Evolutionary conservation across 2,329 filamentous ascomycete species (phyloP).

Genomic region (Gnomoniopsis sp.): DNA sequence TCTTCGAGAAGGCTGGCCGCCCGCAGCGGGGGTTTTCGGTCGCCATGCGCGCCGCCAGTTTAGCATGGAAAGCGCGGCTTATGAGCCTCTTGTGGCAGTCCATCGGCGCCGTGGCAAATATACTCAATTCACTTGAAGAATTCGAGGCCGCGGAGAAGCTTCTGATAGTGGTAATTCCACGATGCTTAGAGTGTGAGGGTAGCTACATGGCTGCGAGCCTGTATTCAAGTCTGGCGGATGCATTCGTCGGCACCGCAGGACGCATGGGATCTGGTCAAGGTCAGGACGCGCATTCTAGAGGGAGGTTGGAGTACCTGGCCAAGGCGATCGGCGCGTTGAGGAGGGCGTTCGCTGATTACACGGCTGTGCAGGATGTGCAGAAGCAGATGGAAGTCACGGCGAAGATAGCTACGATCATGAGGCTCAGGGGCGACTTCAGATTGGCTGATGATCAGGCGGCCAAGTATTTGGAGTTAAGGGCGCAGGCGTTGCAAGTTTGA

Average conservation of each 20-base stretch:
- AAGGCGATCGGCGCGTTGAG: constrained; percentile 60
- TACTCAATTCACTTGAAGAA: constrained; percentile 68
- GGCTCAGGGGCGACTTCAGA: constrained; percentile 61
- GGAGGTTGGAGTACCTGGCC: constrained; percentile 54
- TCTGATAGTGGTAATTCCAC: constrained; percentile 67
- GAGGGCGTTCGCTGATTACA: constrained; percentile 61
- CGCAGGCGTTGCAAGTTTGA: constrained; percentile 27
- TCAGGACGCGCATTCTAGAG: constrained; percentile 30
- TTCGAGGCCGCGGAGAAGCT: constrained; percentile 65
- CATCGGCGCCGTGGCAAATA: constrained; percentile 61
- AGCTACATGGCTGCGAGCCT: constrained; percentile 59
- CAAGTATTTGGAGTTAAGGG: constrained; percentile 58
- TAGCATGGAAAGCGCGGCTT: constrained; percentile 67
- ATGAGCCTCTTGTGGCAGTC: constrained; percentile 71
- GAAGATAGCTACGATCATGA: constrained; percentile 77
- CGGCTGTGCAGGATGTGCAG: constrained; percentile 62
- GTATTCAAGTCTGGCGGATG: constrained; percentile 71
- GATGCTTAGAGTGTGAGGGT: constrained; percentile 70
- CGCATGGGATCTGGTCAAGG: constrained; percentile 25
- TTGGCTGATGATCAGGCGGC: constrained; percentile 65
- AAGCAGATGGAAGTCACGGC: constrained; percentile 76
- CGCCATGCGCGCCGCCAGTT: constrained; percentile 69
- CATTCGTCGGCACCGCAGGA: constrained; percentile 74
- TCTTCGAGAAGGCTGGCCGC: constrained; percentile 66
- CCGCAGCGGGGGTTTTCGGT: constrained; percentile 75